Percentiles rank a stretch among this genome's conserved stretches.
Evolutionary conservation across 2,329 filamentous ascomycete species (phyloP).

Genomic region (Periconia digitata): DNA sequence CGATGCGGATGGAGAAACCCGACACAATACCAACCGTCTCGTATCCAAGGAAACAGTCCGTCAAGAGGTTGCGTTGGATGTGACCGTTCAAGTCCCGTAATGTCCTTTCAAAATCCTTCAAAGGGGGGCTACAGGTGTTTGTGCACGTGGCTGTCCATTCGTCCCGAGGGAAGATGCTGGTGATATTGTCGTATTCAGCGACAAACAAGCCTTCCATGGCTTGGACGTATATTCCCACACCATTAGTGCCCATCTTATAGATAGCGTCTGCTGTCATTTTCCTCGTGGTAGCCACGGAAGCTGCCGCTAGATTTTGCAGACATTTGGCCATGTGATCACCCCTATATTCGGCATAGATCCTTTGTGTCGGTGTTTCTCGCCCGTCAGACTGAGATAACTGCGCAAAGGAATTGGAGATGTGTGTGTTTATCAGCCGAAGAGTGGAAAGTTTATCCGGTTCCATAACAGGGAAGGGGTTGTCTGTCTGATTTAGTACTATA

Average conservation of each 20-base stretch:
- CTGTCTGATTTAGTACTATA: conserved; percentile 37
- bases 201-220: conserved; percentile 85
- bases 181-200: conserved; percentile 89
- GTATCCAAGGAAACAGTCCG: conserved; percentile 92
- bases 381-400: conserved; percentile 48
- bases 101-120: conserved; percentile 82
- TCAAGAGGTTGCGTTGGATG: conserved; percentile 81
- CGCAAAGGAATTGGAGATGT: conserved; percentile 65
- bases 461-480: conserved; percentile 76
- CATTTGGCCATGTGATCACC: conserved; percentile 83
- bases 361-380: conserved; percentile 69
- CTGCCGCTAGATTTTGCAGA: conserved; percentile 82
- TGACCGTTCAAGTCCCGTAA: conserved; percentile 86
- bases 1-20: conserved; percentile 74
- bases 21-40: conserved; percentile 93
- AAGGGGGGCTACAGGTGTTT: conserved; percentile 73
- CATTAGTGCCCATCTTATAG: conserved; percentile 86
- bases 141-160: conserved; percentile 82
- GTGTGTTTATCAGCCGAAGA: conserved; percentile 76
- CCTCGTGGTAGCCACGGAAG: conserved; percentile 75
- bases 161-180: conserved; percentile 79
- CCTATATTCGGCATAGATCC: conserved; percentile 82
- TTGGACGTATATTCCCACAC: conserved; percentile 84
- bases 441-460: conserved; percentile 74
- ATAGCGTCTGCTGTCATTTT: conserved; percentile 75